phyloP scores from a whole-genome alignment of 2,329 filamentous ascomycete species.

The Botryotinia narcissicola region DNA sequence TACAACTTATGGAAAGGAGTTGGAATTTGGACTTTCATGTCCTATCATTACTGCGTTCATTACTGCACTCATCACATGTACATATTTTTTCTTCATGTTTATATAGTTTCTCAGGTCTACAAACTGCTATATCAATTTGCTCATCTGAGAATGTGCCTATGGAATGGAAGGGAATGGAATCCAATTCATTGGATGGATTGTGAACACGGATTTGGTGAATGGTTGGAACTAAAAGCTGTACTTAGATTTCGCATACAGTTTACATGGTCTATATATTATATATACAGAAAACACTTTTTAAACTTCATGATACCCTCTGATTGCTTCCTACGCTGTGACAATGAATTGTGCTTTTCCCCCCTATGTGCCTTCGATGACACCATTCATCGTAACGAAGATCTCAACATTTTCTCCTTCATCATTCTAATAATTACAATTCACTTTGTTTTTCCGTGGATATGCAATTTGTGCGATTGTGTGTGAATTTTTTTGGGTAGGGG shows the following conservation, averaged over 20 bases:
- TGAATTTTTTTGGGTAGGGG: neutral
- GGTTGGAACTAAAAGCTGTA: conserved; percentile 3
- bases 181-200: neutral
- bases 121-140: neutral
- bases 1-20: neutral
- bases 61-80: neutral
- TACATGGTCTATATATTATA: neutral
- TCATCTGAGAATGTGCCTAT: neutral
- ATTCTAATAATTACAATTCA: neutral
- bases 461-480: neutral
- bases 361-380: neutral
- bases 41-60: neutral
- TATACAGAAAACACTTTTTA: neutral
- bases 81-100: neutral
- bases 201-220: neutral
- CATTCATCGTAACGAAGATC: neutral
- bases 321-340: neutral
- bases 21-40: neutral
- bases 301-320: neutral
- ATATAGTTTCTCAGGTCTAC: neutral
- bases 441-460: neutral
- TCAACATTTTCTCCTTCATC: neutral
- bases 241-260: neutral
- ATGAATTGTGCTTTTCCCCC: neutral
- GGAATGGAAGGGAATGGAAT: neutral